These are phyloP conservation scores for Coniosporium tulheliwenetii DNA, from an alignment of 2,329 filamentous ascomycete genomes.

Conservation along the genomic window DNA sequence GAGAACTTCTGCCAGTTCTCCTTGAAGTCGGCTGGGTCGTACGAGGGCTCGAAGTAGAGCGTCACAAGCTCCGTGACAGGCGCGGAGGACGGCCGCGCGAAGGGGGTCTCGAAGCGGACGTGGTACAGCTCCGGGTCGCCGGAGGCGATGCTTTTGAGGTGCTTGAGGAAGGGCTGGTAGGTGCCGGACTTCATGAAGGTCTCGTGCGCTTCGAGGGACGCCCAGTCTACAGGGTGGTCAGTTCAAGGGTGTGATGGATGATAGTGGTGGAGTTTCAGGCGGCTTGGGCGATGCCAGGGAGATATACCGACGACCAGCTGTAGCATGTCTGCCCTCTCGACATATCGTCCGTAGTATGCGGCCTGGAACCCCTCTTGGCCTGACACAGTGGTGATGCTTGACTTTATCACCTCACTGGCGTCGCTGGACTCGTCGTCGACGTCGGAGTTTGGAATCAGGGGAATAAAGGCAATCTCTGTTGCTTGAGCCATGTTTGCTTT, in stretches of 20 bases:
- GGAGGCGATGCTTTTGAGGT: constrained; percentile 13
- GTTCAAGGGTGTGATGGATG: not conserved
- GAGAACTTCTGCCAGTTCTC: constrained; percentile 22
- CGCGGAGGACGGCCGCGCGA: constrained; percentile 13
- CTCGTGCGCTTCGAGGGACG: constrained; percentile 20
- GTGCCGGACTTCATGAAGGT: constrained; percentile 19
- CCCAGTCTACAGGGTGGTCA: constrained; percentile 20
- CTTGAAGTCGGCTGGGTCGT: constrained; percentile 14
- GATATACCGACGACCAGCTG: constrained; percentile 25
- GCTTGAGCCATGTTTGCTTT: constrained; percentile 12
- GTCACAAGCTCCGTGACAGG: constrained; percentile 35
- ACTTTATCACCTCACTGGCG: constrained; percentile 15
- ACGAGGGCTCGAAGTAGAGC: constrained; percentile 23
- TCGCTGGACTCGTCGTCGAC: constrained; percentile 13
- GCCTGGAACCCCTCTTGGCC: constrained; percentile 20
- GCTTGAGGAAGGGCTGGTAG: constrained; percentile 23
- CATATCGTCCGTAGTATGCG: constrained; percentile 18
- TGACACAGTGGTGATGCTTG: constrained; percentile 17
- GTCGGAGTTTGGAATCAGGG: constrained; percentile 20
- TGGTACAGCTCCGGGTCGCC: constrained; percentile 16
- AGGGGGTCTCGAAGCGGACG: constrained; percentile 13
- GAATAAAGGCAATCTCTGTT: constrained; percentile 24
- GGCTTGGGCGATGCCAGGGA: not conserved
- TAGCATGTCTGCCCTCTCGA: constrained; percentile 22
- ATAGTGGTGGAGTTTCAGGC: not conserved